Percentiles rank a stretch among this genome's conserved stretches.
These are phyloP conservation scores for Aquilaria malaccensis DNA, from an alignment of 345 rosid species.

Conservation along the genomic window DNA sequence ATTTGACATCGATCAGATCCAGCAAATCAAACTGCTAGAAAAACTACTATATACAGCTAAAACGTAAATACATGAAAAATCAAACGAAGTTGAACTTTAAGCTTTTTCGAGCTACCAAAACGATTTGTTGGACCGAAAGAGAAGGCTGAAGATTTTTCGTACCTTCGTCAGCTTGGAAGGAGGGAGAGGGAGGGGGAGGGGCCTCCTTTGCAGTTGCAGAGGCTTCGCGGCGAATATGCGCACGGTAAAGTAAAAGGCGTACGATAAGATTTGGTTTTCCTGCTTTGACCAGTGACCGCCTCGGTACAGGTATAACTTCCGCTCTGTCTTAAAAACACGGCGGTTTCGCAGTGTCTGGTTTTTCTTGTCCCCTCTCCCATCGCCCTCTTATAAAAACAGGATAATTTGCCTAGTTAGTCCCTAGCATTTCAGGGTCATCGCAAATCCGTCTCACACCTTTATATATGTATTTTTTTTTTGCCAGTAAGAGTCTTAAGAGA, in stretches of 20 bases:
- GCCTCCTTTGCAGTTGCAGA: conserved; percentile 2
- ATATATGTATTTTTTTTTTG: too few species aligned
- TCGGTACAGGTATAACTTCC: conserved; percentile 18
- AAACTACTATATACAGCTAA: too few species aligned
- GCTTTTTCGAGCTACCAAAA: not conserved
- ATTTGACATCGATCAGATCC: conserved; percentile 18
- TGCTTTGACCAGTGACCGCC: not conserved
- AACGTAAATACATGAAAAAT: not conserved
- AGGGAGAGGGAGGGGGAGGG: not conserved
- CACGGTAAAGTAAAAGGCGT: conserved; percentile 14
- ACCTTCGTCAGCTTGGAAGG: not conserved
- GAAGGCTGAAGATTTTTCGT: not conserved
- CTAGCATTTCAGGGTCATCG: too few species aligned
- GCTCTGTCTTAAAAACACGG: conserved; percentile 5
- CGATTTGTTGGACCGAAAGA: not conserved
- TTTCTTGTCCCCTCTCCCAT: conserved; percentile 12
- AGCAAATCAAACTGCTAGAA: conserved; percentile 1
- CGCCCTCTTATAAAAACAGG: conserved; percentile 7
- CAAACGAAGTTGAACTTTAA: not conserved
- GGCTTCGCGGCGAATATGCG: conserved; percentile 1
- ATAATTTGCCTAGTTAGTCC: too few species aligned
- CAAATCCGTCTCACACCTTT: too few species aligned
- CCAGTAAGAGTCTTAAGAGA: too few species aligned
- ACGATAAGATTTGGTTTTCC: not conserved
- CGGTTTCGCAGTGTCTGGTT: conserved; percentile 28